Percentiles rank a stretch among this genome's conserved stretches.
These are phyloP conservation scores for Mortierella polycephala DNA, from an alignment of 371 early-diverging fungal genomes.

Conservation along the genomic window DNA sequence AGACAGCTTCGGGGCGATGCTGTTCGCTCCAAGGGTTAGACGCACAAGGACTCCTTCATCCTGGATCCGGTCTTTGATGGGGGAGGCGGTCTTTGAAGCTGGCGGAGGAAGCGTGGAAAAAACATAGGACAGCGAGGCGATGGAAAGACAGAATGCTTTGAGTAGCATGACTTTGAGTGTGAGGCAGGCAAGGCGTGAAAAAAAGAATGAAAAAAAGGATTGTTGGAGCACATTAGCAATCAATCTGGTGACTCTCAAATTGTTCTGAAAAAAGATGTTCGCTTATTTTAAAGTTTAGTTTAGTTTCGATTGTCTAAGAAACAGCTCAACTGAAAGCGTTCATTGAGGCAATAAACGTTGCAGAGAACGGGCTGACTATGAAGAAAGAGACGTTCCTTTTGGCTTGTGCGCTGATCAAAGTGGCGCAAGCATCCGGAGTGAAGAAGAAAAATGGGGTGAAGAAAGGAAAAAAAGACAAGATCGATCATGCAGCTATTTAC, in stretches of 20 bases:
- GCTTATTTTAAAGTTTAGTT: no score
- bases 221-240: neutral
- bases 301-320: no score
- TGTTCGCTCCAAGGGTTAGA: neutral
- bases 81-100: conserved; percentile 11
- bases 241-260: neutral
- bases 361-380: no score
- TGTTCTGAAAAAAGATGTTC: neutral
- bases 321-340: no score
- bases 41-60: neutral
- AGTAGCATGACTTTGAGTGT: neutral
- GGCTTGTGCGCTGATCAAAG: no score
- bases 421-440: no score
- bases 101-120: conserved; percentile 9
- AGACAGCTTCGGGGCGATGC: neutral
- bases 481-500: no score
- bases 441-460: no score
- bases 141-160: conserved; percentile 6
- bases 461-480: no score
- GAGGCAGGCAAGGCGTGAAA: neutral
- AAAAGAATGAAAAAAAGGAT: no score
- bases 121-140: neutral
- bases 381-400: no score
- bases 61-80: conserved; percentile 17
- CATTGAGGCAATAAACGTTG: no score